Evolutionary conservation across 2,329 filamentous ascomycete genomes (phyloP).

Genomic region (Cladosporium sp.): DNA sequence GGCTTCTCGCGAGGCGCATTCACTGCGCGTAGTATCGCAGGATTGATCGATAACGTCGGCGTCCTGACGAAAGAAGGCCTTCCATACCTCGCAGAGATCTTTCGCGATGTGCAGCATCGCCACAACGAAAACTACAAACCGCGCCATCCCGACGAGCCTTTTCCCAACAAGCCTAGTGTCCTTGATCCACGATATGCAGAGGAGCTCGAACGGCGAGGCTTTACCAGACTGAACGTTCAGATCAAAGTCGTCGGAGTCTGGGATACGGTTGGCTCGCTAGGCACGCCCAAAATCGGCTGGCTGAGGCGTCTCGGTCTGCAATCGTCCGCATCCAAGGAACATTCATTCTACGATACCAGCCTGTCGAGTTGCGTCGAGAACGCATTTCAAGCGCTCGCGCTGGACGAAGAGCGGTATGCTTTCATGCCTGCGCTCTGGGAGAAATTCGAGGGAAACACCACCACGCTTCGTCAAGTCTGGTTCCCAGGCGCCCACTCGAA

Average conservation of each 20-base stretch:
- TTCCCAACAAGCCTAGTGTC: constrained; percentile 49
- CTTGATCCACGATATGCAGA: constrained; percentile 44
- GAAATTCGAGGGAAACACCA: constrained; percentile 44
- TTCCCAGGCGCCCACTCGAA: constrained; percentile 50
- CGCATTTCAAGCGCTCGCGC: constrained; percentile 47
- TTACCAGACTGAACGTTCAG: constrained; percentile 36
- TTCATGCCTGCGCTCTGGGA: constrained; percentile 48
- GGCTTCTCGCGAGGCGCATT: constrained; percentile 52
- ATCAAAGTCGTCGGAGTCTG: constrained; percentile 49
- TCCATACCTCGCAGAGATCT: constrained; percentile 49
- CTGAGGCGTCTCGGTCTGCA: constrained; percentile 38
- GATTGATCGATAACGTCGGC: constrained; percentile 47
- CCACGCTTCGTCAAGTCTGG: constrained; percentile 50
- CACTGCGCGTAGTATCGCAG: constrained; percentile 48
- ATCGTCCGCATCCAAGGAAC: constrained; percentile 36
- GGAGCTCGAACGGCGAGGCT: constrained; percentile 39
- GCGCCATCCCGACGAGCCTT: constrained; percentile 48
- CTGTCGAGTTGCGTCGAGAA: constrained; percentile 42
- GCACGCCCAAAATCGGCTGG: constrained; percentile 49
- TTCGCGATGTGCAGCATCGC: constrained; percentile 47
- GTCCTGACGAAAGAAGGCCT: constrained; percentile 51
- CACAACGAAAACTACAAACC: constrained; percentile 46
- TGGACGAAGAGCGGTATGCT: constrained; percentile 45
- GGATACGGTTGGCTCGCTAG: constrained; percentile 48
- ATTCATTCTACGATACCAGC: constrained; percentile 52